Evolutionary conservation across 2,329 filamentous ascomycete genomes (phyloP), one percentile per base, ranked within the genome.

Genomic region (Lasiodiplodia gonubiensis): DNA sequence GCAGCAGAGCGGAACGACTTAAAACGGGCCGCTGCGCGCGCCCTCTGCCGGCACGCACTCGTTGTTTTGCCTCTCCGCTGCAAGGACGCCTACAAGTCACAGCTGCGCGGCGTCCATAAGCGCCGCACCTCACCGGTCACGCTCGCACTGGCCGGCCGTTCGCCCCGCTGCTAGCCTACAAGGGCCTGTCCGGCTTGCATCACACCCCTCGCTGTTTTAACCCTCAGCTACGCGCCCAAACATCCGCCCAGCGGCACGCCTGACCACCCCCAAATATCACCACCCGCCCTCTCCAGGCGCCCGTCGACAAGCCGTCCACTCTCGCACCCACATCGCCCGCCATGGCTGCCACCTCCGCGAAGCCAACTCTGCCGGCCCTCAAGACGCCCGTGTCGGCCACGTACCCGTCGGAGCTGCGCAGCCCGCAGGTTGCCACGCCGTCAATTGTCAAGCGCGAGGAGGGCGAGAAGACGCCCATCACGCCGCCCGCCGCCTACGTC

Each of bases 401-500:
- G 33, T 84, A 84, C 68, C 83, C 83, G 8, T 85, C 83, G 5
- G 83, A 84, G 74, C 74, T 84, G 66, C 74, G 86, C 71, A 94
- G 90, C 71, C 92, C 92, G 59, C 84, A 91, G 75, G 89, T 89
- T 59, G 83, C 82, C 61, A 84, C 84, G 55, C 83, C 87, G 23
- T 81, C 84, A 66, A 85, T 86, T 72, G 87, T 94, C 83, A 94
- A 94, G 79, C 82, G 82, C 66, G 86, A 91, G 72, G 67, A 68
- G 5, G 80, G 84, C 53, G 80, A 88, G 68, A 90, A 89, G 81
- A 97, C 94, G 4, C 94, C 94, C 59, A 97, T 98, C 78, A 96
- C 92, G 63, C 94, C 94, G 64, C 94, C 94, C 3, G 85, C 87
- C 25, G 94, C 94, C 68, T 98, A 98, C 77, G 90, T 92, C 72